phyloP scores from a whole-genome alignment of 140 eudicot genomes.

The Ambrosia hybrid region DNA sequence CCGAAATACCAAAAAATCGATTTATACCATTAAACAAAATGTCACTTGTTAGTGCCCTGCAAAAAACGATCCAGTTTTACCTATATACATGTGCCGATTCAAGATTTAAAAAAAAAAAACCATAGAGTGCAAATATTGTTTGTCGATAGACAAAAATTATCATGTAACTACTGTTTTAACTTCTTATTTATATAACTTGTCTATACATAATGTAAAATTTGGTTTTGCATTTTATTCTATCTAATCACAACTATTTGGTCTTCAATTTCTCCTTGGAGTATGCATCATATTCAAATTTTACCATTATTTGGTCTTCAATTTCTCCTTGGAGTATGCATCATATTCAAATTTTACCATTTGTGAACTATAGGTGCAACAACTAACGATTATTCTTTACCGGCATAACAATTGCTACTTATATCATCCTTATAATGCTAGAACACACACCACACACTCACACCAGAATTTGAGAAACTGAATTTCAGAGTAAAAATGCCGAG shows the following conservation, averaged over 20 bases:
- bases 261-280: neutral
- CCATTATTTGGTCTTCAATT: neutral
- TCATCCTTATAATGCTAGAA: constrained; percentile 9
- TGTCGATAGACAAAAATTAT: no score
- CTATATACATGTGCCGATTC: no score
- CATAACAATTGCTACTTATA: constrained; percentile 3
- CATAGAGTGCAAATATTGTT: neutral
- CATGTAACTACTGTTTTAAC: neutral
- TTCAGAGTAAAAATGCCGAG: no score
- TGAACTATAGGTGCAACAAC: neutral
- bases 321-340: constrained; percentile 3
- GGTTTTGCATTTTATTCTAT: neutral
- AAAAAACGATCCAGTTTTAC: no score
- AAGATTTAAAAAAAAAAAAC: no score
- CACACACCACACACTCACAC: neutral
- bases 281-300: neutral
- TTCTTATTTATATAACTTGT: neutral
- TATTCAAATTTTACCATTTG: constrained; percentile 1
- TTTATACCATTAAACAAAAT: no score
- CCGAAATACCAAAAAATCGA: no score
- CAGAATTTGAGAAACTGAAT: no score
- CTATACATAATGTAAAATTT: neutral
- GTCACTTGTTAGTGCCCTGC: no score
- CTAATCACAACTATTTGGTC: neutral
- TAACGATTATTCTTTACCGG: neutral